Evolutionary conservation across 1,139 yeast genomes (phyloP).

Genomic region (Wickerhamiella infanticola): DNA sequence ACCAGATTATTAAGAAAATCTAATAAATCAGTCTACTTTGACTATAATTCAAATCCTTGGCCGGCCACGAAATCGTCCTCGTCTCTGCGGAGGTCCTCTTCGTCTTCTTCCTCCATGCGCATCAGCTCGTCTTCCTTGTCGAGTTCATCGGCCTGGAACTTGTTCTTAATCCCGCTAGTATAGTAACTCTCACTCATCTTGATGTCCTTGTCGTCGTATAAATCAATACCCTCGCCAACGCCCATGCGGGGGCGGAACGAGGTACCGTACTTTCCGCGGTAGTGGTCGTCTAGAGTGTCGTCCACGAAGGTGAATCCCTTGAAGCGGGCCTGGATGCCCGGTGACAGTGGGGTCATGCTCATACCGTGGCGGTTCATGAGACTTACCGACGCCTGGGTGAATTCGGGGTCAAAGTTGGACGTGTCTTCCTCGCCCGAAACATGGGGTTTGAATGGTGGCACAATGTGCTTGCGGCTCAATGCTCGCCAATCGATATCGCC

Average conservation of each 20-base stretch:
- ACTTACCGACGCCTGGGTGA: constrained; percentile 79
- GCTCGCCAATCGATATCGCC: constrained; percentile 81
- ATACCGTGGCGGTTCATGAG: constrained; percentile 28
- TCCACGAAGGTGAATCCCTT: constrained; percentile 94
- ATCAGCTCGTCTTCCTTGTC: constrained; percentile 12
- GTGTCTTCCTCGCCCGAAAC: constrained; percentile 83
- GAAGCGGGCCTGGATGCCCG: constrained; percentile 90
- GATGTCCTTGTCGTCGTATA: constrained; percentile 26
- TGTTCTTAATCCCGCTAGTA: constrained; percentile 16
- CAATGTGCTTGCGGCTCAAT: constrained; percentile 63
- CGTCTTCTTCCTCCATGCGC: constrained; percentile 39
- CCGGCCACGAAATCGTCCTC: constrained; percentile 82
- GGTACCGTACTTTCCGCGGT: constrained; percentile 23
- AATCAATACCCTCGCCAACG: constrained; percentile 23
- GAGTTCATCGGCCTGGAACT: constrained; percentile 12
- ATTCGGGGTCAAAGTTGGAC: constrained; percentile 93
- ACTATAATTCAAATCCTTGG: constrained; percentile 54
- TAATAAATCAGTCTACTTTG: background rate
- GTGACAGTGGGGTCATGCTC: constrained; percentile 73
- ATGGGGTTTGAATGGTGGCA: constrained; percentile 96
- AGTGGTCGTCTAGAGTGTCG: constrained; percentile 80
- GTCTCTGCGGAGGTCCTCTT: constrained; percentile 28
- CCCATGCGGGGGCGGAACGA: constrained; percentile 16
- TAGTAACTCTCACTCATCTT: constrained; percentile 21
- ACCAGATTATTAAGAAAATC: too few relatives aligned